Evolutionary conservation across 805 yeast species (phyloP).

Genomic region (Cyberlindnera americana): DNA sequence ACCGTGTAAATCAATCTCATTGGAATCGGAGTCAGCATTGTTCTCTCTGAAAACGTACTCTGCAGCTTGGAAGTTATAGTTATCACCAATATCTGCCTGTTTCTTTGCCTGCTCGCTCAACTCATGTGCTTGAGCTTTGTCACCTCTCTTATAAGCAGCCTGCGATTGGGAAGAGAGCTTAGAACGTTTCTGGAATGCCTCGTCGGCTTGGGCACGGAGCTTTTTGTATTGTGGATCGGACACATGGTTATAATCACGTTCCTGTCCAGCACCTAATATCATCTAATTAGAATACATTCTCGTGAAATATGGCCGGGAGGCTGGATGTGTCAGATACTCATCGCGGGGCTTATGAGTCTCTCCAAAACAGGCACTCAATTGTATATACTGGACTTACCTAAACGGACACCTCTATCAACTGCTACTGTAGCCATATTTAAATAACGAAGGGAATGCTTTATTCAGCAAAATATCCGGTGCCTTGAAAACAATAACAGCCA

Average conservation of each 20-base stretch:
- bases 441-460: neutral
- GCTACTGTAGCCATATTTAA: slow-evolving; percentile 9
- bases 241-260: slow-evolving; percentile 69
- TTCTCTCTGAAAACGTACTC: slow-evolving; percentile 84
- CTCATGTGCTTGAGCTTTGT: slow-evolving; percentile 67
- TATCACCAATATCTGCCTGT: slow-evolving; percentile 58
- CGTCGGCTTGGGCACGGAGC: slow-evolving; percentile 65
- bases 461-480: neutral
- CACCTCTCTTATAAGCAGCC: slow-evolving; percentile 70
- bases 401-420: slow-evolving; percentile 15
- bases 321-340: slow-evolving; percentile 1
- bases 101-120: slow-evolving; percentile 67
- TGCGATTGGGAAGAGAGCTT: slow-evolving; percentile 66
- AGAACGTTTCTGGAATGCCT: slow-evolving; percentile 54
- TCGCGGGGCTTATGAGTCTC: too few species aligned
- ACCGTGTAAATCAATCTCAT: slow-evolving; percentile 94
- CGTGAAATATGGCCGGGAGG: neutral
- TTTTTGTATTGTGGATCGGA: slow-evolving; percentile 60
- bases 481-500: neutral
- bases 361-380: too few species aligned
- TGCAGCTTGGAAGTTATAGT: slow-evolving; percentile 77
- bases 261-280: slow-evolving; percentile 17
- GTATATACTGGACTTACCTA: too few species aligned
- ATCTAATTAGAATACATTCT: neutral
- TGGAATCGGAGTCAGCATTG: slow-evolving; percentile 77